Evolutionary conservation across 768 basidiomycete species (phyloP).

Genomic region (Rhodosporidiobolus sp.): DNA sequence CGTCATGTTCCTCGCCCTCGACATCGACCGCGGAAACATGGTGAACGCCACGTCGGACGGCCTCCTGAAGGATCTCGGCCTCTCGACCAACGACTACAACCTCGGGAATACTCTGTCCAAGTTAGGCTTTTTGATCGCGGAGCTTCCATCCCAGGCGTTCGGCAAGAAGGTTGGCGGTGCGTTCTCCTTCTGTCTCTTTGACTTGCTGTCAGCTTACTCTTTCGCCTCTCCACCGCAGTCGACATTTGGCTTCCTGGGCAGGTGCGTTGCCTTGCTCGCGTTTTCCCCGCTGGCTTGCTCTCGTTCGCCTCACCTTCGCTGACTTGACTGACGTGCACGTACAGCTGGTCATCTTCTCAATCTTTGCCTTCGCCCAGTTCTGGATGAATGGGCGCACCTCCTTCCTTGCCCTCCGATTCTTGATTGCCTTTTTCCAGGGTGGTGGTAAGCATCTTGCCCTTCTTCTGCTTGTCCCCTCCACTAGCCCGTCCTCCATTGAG

Average conservation of each 20-base stretch:
- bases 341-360: not conserved
- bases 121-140: slow-evolving; percentile 36
- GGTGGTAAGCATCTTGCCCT: too few relatives aligned
- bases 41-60: slow-evolving; percentile 40
- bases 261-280: too few relatives aligned
- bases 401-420: slow-evolving; percentile 45
- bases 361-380: slow-evolving; percentile 43
- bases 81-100: slow-evolving; percentile 49
- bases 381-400: slow-evolving; percentile 41
- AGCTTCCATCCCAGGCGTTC: slow-evolving; percentile 46
- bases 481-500: too few relatives aligned
- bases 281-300: too few relatives aligned
- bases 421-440: slow-evolving; percentile 48
- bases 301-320: too few relatives aligned
- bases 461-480: too few relatives aligned
- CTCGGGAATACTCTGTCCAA: slow-evolving; percentile 46
- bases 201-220: too few relatives aligned
- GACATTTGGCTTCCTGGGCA: slow-evolving; percentile 47
- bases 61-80: slow-evolving; percentile 45
- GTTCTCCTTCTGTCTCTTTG: too few relatives aligned
- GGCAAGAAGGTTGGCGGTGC: slow-evolving; percentile 44
- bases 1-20: slow-evolving; percentile 46
- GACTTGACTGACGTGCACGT: too few relatives aligned
- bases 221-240: slow-evolving; percentile 8
- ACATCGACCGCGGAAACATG: slow-evolving; percentile 12